Evolutionary conservation across 495 filamentous ascomycete species (phyloP), one percentile per base, ranked within the genome.

Genomic region (Pseudoneurospora amorphoporcata): DNA sequence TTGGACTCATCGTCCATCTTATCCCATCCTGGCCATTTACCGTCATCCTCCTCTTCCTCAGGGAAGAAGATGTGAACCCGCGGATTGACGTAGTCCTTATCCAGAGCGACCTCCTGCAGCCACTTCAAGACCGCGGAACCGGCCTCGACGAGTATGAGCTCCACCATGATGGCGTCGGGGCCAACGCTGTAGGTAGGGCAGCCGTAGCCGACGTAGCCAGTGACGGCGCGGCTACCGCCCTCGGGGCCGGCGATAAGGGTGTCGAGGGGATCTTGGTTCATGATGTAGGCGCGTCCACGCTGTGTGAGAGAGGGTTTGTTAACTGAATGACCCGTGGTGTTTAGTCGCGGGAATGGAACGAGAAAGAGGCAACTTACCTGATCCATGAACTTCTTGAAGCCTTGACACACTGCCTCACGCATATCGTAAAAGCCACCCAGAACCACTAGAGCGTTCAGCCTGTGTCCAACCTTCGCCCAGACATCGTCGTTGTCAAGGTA

Each of bases 281-380:
- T 77, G n/a, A 87, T 73, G 75, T 91, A 94, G 6, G 84, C 88
- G 35, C 90, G 87, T 47, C 84, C 86, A 35, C 88, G 88, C 81
- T 90, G 79, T 12, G 47, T 39, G 6, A 1, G 14, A 3, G 40
- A 19, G 10, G 70, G 19, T 3, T 45, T 35, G 45, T 37, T 53
- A 58, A 14, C 70, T 14, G 32, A 7, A 1, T 61, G 16, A 16
- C 35, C 35, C 14, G 9, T 68, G 32, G 2, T 23, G 65, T 32
- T 39, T 6, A 37, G 29, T 23, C 41, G 68, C 58, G 1, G 61
- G 41, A 14, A 16, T 35, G 23, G 14, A 32, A 32, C 19, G 47
- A 37, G 35, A 16, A 16, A 69, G 23, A 32, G 53, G 17, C 42
- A 39, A 79, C 83, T 70, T 76, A 88, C 88, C 32, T 86, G 79